Conservation (phyloP, 1,284 basidiomycete species). For the Austropuccinia psidii region DNA sequence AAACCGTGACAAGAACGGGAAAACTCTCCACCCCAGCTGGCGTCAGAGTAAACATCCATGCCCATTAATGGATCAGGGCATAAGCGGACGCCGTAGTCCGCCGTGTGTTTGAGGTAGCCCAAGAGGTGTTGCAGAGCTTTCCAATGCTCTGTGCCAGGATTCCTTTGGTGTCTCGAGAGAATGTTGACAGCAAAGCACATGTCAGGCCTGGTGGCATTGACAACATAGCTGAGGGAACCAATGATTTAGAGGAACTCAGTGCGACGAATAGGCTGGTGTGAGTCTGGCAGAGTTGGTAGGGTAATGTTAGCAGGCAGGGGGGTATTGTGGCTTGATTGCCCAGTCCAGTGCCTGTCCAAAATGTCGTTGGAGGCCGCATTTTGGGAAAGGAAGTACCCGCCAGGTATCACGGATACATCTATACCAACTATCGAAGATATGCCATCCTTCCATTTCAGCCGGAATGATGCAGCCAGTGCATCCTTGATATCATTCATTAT, state of each 20-base stretch:
- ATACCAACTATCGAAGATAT: not conserved
- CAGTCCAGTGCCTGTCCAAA: not conserved
- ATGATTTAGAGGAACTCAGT: not conserved
- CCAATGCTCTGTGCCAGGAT: not conserved
- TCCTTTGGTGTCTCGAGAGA: not conserved
- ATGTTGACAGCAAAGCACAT: constrained; percentile 7
- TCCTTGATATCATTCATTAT: not conserved
- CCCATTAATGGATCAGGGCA: not conserved
- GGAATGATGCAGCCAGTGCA: not conserved
- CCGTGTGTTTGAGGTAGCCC: not conserved
- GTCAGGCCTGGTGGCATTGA: not conserved
- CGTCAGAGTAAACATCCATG: not conserved
- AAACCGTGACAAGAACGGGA: not conserved
- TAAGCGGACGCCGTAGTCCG: not conserved
- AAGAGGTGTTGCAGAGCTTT: not conserved
- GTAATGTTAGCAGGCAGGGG: not conserved
- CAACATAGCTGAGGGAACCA: not conserved
- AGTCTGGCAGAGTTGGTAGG: not conserved
- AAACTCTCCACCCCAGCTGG: not conserved
- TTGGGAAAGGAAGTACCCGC: not conserved
- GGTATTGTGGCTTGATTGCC: not conserved
- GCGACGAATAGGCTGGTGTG: not conserved
- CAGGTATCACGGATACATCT: not conserved
- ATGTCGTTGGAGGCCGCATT: not conserved
- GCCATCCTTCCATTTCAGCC: not conserved